Conservation (phyloP, 2,329 filamentous ascomycete genomes). For the Corinectria fuckeliana region DNA sequence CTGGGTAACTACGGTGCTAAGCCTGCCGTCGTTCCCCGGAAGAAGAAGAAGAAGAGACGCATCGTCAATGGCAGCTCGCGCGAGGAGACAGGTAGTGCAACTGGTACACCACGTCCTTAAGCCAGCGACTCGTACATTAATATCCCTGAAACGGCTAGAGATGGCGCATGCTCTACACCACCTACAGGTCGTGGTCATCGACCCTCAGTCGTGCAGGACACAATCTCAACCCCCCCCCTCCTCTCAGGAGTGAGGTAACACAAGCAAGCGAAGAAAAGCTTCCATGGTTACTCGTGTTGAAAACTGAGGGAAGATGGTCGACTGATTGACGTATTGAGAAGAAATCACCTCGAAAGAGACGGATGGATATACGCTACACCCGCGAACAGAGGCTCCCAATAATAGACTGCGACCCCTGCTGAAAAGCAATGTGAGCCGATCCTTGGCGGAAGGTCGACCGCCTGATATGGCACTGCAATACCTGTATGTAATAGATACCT, state of each 20-base stretch:
- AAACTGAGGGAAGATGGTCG: not conserved
- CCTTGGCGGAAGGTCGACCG: not conserved
- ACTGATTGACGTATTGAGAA: not conserved
- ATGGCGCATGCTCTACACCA: not conserved
- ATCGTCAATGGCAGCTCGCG: constrained; percentile 57
- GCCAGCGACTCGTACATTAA: not conserved
- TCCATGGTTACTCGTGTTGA: not conserved
- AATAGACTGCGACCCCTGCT: not conserved
- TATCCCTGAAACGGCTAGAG: not conserved
- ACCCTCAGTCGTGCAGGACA: not conserved
- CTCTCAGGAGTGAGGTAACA: not conserved
- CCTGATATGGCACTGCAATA: not conserved
- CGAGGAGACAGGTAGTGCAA: constrained; percentile 65
- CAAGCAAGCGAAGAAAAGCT: not conserved
- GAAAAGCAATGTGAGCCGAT: not conserved
- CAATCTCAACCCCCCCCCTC: not conserved
- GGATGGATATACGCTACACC: not conserved
- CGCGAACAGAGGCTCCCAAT: not conserved
- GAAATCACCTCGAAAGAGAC: not conserved
- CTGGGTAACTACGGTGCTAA: constrained; percentile 78
- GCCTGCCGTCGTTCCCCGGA: constrained; percentile 75
- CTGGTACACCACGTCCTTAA: constrained; percentile 62
- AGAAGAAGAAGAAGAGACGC: constrained; percentile 80
- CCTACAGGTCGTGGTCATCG: not conserved
- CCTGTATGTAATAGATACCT: constrained; percentile 5